Percentiles rank a stretch among this genome's conserved stretches.
phyloP scores from a whole-genome alignment of 306 rosid species.

The Sophora flavescens region DNA sequence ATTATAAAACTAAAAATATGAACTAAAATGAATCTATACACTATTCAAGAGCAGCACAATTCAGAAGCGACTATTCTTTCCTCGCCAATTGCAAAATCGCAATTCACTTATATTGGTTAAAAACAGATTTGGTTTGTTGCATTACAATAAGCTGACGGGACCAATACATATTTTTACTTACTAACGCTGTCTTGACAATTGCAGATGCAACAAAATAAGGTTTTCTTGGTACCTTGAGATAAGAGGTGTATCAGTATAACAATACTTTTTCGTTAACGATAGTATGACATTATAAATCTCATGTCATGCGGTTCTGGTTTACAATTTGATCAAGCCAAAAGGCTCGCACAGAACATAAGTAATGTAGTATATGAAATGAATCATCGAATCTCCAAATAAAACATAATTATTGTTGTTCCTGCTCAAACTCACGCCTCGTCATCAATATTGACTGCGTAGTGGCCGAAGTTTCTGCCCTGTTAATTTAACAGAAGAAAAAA shows the following conservation, averaged over 20 bases:
- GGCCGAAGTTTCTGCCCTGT: slow-evolving; percentile 88
- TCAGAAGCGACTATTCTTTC: no score
- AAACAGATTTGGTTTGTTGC: background rate
- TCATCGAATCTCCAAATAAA: background rate
- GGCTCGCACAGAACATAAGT: background rate
- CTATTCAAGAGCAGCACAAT: no score
- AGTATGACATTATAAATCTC: background rate
- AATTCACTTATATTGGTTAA: no score
- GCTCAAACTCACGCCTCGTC: slow-evolving; percentile 50
- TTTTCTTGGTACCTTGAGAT: background rate
- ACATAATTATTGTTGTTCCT: background rate
- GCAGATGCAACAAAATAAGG: background rate
- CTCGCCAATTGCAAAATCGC: no score
- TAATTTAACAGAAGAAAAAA: background rate
- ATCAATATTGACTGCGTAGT: slow-evolving; percentile 63
- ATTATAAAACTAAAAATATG: no score
- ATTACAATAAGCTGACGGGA: background rate
- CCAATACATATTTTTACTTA: background rate
- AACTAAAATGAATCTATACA: no score
- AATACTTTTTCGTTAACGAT: background rate
- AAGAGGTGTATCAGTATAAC: no score
- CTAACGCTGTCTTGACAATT: background rate
- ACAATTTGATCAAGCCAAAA: background rate
- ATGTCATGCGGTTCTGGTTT: background rate
- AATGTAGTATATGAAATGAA: background rate